Evolutionary conservation across 768 basidiomycete genomes (phyloP), one percentile per base, ranked within the genome.

Genomic region (Galerina sulciceps): DNA sequence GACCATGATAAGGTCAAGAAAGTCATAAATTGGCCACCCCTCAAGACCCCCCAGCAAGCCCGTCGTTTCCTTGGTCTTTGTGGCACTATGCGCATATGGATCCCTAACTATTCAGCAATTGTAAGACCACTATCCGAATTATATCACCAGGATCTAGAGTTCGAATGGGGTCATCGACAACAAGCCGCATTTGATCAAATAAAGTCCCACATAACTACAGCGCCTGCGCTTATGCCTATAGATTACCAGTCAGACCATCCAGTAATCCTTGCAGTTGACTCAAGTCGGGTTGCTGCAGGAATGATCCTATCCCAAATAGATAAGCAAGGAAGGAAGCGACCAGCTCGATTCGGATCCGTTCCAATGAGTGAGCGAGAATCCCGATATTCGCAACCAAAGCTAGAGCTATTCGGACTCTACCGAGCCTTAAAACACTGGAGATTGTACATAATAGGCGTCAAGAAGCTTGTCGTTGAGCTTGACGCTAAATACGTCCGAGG

Each of bases 391-490:
- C 68, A 74, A 46, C 57, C 72, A 0, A 75, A 78, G 40, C 23
- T 74, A 2, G 76, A 77, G 52, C 59, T 77, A 0, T 73, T 70
- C 48, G 62, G 69, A 4, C 57, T 73, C 1, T 71, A 67, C 50
- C 50, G 44, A 46, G 17, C 44, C 20, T 23, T 46, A 22, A 13
- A 15, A 46, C 44, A 58, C 71, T 36, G 64, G 75, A 2, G 55
- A 70, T 0, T 51, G 43, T 2, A 65, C 62, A n/a, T 62, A n/a
- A 18, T 47, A 2, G 54, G 36, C 1, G 54, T 37, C 1, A 55
- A 46, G 34, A 46, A 60, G 11, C 15, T 69, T 0, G 47, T 61
- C 0, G 62, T 72, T 0, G 72, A 76, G 37, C 65, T 70, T 0
- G 67, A 73, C 40, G 70, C 70, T 15, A 64, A 66, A 26, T 79